These are phyloP conservation scores for Acacia pycnantha DNA, from an alignment of 331 rosid genomes.

Conservation along the genomic window DNA sequence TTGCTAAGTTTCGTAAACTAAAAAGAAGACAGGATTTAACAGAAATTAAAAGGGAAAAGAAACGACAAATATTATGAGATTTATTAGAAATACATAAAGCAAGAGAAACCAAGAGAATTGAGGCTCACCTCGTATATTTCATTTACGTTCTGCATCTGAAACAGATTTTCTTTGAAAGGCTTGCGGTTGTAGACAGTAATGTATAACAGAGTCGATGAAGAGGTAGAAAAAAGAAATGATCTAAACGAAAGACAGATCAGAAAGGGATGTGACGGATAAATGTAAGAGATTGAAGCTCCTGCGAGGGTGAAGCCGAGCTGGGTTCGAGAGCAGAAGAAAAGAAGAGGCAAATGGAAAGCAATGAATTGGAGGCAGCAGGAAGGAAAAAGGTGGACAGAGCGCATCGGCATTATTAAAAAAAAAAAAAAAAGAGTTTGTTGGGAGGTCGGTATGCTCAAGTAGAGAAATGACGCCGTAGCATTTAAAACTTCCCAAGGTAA, in stretches of 20 bases:
- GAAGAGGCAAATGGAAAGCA: constrained; percentile 2
- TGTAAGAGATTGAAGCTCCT: constrained; percentile 34
- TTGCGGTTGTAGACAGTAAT: constrained; percentile 16
- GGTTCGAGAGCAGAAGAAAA: constrained; percentile 37
- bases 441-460: neutral
- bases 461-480: neutral
- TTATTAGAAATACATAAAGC: constrained; percentile 20
- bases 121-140: constrained; percentile 44
- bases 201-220: constrained; percentile 29
- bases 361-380: constrained; percentile 26
- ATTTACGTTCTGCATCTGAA: constrained; percentile 32
- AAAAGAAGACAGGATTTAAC: constrained; percentile 10
- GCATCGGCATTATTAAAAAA: neutral
- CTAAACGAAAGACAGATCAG: constrained; percentile 46
- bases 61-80: neutral
- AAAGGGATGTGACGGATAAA: constrained; percentile 29
- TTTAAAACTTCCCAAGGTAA: neutral
- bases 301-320: constrained; percentile 25
- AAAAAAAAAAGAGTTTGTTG: neutral
- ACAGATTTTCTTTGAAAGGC: constrained; percentile 23
- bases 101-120: constrained; percentile 28
- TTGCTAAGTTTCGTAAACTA: constrained; percentile 8
- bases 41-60: neutral
- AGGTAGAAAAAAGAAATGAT: neutral
- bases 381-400: constrained; percentile 20